Percentiles rank a stretch among this genome's conserved stretches.
Conservation (phyloP, 306 rosid genomes). For the Mimosa pudica region DNA sequence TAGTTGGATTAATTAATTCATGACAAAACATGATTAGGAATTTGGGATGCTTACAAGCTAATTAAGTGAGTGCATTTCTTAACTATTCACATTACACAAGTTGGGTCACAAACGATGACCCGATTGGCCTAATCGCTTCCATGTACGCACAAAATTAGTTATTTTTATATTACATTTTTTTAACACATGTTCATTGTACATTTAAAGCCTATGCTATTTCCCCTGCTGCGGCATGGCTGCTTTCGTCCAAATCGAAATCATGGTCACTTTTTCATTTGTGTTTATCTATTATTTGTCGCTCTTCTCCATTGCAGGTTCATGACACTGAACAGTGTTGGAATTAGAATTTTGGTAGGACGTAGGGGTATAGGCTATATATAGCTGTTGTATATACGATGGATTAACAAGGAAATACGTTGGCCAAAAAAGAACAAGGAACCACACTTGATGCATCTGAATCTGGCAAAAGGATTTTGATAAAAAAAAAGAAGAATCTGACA, state of each 20-base stretch:
- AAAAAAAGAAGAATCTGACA: too few species aligned
- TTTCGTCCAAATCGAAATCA: background rate
- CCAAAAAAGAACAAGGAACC: background rate
- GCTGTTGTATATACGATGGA: too few species aligned
- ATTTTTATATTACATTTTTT: background rate
- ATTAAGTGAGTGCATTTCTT: background rate
- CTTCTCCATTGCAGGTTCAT: too few species aligned
- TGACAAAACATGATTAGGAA: background rate
- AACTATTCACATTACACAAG: background rate
- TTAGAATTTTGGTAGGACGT: too few species aligned
- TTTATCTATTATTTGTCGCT: too few species aligned
- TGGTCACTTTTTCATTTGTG: too few species aligned
- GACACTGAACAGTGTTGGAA: too few species aligned
- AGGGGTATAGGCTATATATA: too few species aligned
- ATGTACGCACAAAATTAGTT: too few species aligned
- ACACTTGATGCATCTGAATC: background rate
- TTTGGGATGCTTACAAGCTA: background rate
- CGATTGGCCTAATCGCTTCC: background rate
- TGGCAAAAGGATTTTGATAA: too few species aligned
- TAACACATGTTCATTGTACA: background rate
- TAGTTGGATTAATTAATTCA: background rate
- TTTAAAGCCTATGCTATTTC: background rate
- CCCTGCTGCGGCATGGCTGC: background rate
- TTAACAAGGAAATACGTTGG: too few species aligned
- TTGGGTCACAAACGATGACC: background rate